phyloP scores from a whole-genome alignment of 352 stramenopile species.

The Pythium chondricola region DNA sequence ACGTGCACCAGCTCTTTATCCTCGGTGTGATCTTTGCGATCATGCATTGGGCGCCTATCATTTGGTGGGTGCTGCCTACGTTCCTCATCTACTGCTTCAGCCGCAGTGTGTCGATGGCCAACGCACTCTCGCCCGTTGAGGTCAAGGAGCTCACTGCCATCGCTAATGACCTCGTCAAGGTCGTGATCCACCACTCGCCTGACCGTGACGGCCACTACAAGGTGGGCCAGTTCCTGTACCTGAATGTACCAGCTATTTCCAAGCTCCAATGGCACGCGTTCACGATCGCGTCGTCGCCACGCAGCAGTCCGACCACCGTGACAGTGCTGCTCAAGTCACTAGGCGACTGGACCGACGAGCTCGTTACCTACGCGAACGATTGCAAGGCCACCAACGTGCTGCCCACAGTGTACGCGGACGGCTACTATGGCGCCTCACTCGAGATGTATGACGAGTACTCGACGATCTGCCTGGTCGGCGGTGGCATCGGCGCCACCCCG shows the following conservation, averaged over 20 bases:
- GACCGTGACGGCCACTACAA: slow-evolving; percentile 16
- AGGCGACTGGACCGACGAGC: slow-evolving; percentile 27
- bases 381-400: slow-evolving; percentile 21
- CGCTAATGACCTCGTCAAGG: slow-evolving; percentile 23
- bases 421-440: slow-evolving; percentile 31
- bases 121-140: slow-evolving; percentile 19
- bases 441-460: slow-evolving; percentile 28
- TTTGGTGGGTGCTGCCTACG: slow-evolving; percentile 32
- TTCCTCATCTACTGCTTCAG: slow-evolving; percentile 33
- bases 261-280: slow-evolving; percentile 52
- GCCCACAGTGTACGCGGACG: slow-evolving; percentile 36
- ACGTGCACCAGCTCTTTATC: slow-evolving; percentile 35
- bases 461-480: slow-evolving; percentile 24
- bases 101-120: slow-evolving; percentile 24
- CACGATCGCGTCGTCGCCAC: slow-evolving; percentile 38
- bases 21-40: slow-evolving; percentile 25
- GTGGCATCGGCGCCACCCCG: slow-evolving; percentile 34
- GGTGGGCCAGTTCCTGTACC: slow-evolving; percentile 40
- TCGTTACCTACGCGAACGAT: slow-evolving; percentile 28
- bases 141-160: slow-evolving; percentile 21
- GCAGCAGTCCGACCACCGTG: slow-evolving; percentile 11
- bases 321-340: slow-evolving; percentile 38
- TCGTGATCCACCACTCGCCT: slow-evolving; percentile 24
- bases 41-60: slow-evolving; percentile 28
- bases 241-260: slow-evolving; percentile 36